phyloP scores from a whole-genome alignment of 2,329 filamentous ascomycete genomes.

The Calonectria pseudoturangicola region DNA sequence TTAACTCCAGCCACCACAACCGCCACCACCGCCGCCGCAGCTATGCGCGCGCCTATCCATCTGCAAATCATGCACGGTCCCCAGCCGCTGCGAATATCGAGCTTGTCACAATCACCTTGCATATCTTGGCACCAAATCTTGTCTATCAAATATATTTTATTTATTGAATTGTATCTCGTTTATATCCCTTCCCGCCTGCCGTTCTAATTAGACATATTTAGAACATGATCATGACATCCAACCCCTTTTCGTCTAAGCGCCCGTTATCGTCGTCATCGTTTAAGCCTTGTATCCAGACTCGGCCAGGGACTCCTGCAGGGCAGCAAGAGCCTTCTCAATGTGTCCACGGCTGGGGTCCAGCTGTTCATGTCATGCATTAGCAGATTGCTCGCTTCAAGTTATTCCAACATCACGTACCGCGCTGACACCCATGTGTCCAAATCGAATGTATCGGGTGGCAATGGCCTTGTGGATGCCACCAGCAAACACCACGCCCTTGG shows the following conservation, averaged over 20 bases:
- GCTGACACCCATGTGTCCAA: constrained; percentile 98
- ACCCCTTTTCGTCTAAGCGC: constrained; percentile 38
- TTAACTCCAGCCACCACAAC: constrained; percentile 23
- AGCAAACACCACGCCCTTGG: constrained; percentile 94
- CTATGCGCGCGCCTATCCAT: constrained; percentile 27
- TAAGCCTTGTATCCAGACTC: constrained; percentile 80
- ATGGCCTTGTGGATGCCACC: constrained; percentile 98
- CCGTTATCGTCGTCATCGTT: constrained; percentile 29
- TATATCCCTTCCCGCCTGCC: constrained; percentile 14
- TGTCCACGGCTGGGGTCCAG: constrained; percentile 87
- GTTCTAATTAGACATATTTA: constrained; percentile 27
- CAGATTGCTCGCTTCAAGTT: constrained; percentile 18
- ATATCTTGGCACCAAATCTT: constrained; percentile 1
- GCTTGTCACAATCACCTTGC: background rate
- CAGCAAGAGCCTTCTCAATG: constrained; percentile 88
- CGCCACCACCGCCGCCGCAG: constrained; percentile 14
- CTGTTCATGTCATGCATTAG: constrained; percentile 58
- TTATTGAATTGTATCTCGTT: constrained; percentile 25
- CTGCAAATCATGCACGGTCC: constrained; percentile 28
- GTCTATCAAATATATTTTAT: constrained; percentile 28
- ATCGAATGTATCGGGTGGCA: constrained; percentile 92
- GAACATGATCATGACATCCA: constrained; percentile 41
- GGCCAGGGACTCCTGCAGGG: constrained; percentile 82
- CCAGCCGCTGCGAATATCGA: background rate
- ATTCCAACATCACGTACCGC: constrained; percentile 73